Base-by-base conservation (phyloP, 768 basidiomycete species). In the Suillus placidus region DNA sequence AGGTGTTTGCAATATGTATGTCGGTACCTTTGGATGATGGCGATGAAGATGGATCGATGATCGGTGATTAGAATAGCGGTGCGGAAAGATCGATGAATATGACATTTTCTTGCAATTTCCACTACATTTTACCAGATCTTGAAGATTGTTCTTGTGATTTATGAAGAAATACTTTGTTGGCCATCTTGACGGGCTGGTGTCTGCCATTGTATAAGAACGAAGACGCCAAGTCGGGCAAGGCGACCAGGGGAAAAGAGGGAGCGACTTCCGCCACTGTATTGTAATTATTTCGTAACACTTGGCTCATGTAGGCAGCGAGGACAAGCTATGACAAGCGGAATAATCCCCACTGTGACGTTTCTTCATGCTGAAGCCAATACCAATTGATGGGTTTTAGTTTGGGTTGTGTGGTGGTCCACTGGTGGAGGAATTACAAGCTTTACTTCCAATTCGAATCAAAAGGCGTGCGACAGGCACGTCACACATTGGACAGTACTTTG, bases 201-300 rank as follows among this genome's bases (percentile, higher is more conserved):
- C 18, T 42, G 26, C 2, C 23, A 38, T 58, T 14, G 37, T 18
- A 26, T 40, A 64, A 13, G 60, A 62, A 61, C 40, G 60, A 70
- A 66, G 67, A 72, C 66, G 61, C 40, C 45, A 62, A 40, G 47
- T 45, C 45, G 49, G 62, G 65, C 66, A 40, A 38, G 56, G 57
- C 37, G 62, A 61, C 18, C 16, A 38, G n/a, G 32, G 52, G 30
- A 30, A 30, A 54, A 63, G 18, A 38, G 57, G 40, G 26, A 60
- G 45, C 26, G 62, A 65, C 62, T 72, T 63, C 34, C 49, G 74
- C 68, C 73, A 69, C 60, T 56, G 61, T 73, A 62, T 20, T 69
- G 75, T 78, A 70, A 78, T 70, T n/a, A 71, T 77, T 64, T 70
- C 76, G 74, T 74, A 78, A 78, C 74, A 68, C 32, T 68, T 34